These are phyloP conservation scores for Phytophthora quininea DNA, from an alignment of 352 stramenopile species.

Conservation along the genomic window DNA sequence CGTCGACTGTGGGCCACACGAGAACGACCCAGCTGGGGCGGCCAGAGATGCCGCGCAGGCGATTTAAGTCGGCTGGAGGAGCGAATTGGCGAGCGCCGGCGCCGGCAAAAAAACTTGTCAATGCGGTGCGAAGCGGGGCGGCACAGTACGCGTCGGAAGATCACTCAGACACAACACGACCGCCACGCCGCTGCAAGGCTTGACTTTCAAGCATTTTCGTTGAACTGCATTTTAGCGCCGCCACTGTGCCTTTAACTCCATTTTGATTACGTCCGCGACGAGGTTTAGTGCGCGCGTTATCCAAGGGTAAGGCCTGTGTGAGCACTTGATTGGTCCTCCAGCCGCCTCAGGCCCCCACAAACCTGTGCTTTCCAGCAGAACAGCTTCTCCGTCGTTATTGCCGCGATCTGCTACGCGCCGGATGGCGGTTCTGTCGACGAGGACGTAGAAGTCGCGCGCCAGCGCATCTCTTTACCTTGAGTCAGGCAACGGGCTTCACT, in stretches of 20 bases:
- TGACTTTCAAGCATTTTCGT: neutral
- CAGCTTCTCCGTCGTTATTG: constrained; percentile 15
- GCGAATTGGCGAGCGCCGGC: neutral
- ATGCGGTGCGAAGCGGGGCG: neutral
- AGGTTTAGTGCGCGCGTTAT: constrained; percentile 8
- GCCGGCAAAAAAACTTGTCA: neutral
- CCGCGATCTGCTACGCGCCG: neutral
- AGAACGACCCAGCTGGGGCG: constrained; percentile 19
- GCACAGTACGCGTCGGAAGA: neutral
- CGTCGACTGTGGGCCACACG: constrained; percentile 36
- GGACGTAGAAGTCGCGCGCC: neutral
- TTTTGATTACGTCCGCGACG: neutral
- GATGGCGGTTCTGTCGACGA: neutral
- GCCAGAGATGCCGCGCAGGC: constrained; percentile 15
- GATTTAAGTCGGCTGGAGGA: neutral
- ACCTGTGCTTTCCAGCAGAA: constrained; percentile 21
- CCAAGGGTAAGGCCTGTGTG: constrained; percentile 19
- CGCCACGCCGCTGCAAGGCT: neutral
- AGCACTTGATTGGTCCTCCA: constrained; percentile 31
- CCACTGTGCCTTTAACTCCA: neutral
- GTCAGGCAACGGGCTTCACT: too few relatives aligned
- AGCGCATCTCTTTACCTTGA: too few relatives aligned
- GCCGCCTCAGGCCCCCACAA: constrained; percentile 15
- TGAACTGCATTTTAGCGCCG: neutral
- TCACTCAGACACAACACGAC: neutral